Percentiles rank a stretch among this genome's conserved stretches.
Conservation (phyloP, 305 asterid genomes). For the Solanum aculeatissimum region DNA sequence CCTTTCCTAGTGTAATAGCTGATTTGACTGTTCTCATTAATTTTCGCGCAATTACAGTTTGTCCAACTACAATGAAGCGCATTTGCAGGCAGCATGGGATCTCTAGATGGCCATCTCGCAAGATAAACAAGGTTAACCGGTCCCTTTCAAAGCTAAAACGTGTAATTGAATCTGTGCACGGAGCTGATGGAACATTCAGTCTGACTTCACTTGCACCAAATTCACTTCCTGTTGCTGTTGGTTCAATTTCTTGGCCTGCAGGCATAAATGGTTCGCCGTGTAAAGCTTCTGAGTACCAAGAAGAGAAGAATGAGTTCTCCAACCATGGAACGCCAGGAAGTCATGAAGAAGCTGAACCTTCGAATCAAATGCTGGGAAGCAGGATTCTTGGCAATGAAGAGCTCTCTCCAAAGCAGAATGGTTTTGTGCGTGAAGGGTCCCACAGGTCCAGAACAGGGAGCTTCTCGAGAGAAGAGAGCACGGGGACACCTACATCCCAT, state of each 20-base stretch:
- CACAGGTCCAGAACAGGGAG: slow-evolving; percentile 44
- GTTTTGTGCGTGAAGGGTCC: slow-evolving; percentile 23
- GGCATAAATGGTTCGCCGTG: slow-evolving; percentile 27
- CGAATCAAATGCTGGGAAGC: slow-evolving; percentile 22
- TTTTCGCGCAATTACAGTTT: slow-evolving; percentile 36
- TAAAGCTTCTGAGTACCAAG: slow-evolving; percentile 38
- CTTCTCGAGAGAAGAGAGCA: slow-evolving; percentile 72
- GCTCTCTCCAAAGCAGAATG: slow-evolving; percentile 5
- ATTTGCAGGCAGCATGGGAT: slow-evolving; percentile 94
- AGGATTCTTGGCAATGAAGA: slow-evolving; percentile 16
- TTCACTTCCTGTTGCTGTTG: slow-evolving; percentile 52
- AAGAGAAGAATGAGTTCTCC: slow-evolving; percentile 27
- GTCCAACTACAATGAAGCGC: slow-evolving; percentile 92
- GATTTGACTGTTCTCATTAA: background rate
- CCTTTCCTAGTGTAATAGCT: background rate
- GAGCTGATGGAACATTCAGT: slow-evolving; percentile 66
- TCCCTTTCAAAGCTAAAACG: slow-evolving; percentile 69
- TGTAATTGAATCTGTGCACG: slow-evolving; percentile 80
- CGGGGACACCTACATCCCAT: slow-evolving; percentile 72
- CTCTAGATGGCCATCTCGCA: slow-evolving; percentile 94
- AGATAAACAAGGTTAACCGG: slow-evolving; percentile 86
- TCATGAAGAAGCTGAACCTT: slow-evolving; percentile 28
- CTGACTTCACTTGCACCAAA: slow-evolving; percentile 51
- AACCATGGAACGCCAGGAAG: slow-evolving; percentile 12
- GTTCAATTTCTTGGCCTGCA: slow-evolving; percentile 56